Evolutionary conservation across 2,329 filamentous ascomycete genomes (phyloP).

Genomic region (Colletotrichum aenigma): DNA sequence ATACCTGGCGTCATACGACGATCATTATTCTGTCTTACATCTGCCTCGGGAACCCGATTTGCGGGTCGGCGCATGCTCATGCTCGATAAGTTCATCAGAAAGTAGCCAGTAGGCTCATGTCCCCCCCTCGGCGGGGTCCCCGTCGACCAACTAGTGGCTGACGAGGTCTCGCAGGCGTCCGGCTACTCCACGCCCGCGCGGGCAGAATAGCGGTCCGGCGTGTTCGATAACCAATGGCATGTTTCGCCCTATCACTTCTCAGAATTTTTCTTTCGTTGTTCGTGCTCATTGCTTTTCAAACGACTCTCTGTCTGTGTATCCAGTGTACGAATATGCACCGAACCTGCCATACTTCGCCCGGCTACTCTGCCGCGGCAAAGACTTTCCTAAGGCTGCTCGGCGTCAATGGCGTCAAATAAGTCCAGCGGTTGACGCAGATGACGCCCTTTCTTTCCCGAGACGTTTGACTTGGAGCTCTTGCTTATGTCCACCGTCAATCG

Average conservation of each 20-base stretch:
- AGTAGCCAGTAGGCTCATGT: not conserved
- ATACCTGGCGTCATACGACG: constrained; percentile 6
- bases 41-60: not conserved
- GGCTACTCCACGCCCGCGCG: constrained; percentile 11
- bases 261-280: constrained; percentile 9
- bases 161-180: constrained; percentile 6
- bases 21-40: constrained; percentile 10
- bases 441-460: constrained; percentile 8
- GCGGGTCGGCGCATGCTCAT: not conserved
- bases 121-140: constrained; percentile 7
- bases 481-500: constrained; percentile 2
- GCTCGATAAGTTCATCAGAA: constrained; percentile 9
- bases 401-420: constrained; percentile 18
- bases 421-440: constrained; percentile 10
- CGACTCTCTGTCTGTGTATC: not conserved
- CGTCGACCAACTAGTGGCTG: constrained; percentile 7
- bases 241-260: constrained; percentile 20
- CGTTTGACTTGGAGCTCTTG: constrained; percentile 15
- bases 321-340: not conserved
- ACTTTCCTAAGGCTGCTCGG: not conserved
- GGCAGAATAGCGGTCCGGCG: constrained; percentile 4
- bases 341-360: not conserved
- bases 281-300: constrained; percentile 12
- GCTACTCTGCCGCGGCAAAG: not conserved
- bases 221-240: constrained; percentile 12